Evolutionary conservation across 2,329 filamentous ascomycete genomes (phyloP).

Genomic region (Exophiala bonariae): DNA sequence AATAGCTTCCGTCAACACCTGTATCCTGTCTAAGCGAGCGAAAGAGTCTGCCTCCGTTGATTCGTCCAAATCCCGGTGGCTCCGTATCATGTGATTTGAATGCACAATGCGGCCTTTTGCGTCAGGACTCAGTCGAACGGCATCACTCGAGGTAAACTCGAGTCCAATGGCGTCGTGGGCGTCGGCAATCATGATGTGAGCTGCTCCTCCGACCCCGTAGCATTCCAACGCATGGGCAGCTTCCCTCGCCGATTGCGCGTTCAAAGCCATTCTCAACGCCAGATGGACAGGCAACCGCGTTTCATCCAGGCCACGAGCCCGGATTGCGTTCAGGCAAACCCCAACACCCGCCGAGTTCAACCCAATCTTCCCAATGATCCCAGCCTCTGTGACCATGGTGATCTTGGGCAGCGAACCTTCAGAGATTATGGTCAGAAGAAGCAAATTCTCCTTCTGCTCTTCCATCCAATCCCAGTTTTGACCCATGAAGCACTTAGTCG

Average conservation of each 20-base stretch:
- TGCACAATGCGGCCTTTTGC: too few relatives aligned
- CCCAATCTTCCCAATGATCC: constrained; percentile 65
- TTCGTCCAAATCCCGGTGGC: too few relatives aligned
- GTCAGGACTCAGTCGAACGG: too few relatives aligned
- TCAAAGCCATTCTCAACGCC: constrained; percentile 49
- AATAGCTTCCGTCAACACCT: too few relatives aligned
- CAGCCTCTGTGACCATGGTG: constrained; percentile 55
- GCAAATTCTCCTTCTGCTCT: constrained; percentile 49
- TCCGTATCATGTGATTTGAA: too few relatives aligned
- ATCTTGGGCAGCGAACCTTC: constrained; percentile 46
- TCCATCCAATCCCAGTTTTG: constrained; percentile 61
- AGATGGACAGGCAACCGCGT: constrained; percentile 61
- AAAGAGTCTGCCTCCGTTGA: too few relatives aligned
- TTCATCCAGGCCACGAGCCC: constrained; percentile 54
- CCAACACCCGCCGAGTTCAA: constrained; percentile 61
- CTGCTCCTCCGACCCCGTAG: constrained; percentile 3
- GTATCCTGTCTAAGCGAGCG: too few relatives aligned
- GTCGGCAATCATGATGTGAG: too few relatives aligned
- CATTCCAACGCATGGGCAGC: constrained; percentile 53
- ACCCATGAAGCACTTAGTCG: constrained; percentile 40
- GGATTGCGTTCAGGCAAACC: constrained; percentile 62
- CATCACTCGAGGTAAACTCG: constrained; percentile 4
- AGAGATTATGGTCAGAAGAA: constrained; percentile 48
- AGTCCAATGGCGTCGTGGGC: too few relatives aligned
- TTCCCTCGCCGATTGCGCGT: not conserved